phyloP scores from a whole-genome alignment of 305 asterid species.

The Lippia alba region DNA sequence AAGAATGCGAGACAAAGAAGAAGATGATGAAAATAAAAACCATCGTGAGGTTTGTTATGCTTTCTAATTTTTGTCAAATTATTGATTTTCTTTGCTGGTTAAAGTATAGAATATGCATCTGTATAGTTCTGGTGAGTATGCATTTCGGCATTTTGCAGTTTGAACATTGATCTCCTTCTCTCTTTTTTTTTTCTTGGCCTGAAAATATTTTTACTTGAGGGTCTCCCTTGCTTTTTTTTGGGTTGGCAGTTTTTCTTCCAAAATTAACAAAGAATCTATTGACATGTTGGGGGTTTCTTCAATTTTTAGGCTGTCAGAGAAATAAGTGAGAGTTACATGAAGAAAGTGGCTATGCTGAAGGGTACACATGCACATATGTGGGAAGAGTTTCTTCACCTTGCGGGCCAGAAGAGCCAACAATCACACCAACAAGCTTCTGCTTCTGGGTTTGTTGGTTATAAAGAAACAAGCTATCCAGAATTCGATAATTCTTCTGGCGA shows the following conservation, averaged over 20 bases:
- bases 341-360: conserved; percentile 61
- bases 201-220: conserved; percentile 8
- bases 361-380: conserved; percentile 75
- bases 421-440: conserved; percentile 54
- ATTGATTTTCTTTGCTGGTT: conserved; percentile 3
- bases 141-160: conserved; percentile 15
- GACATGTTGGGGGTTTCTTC: conserved; percentile 31
- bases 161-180: neutral
- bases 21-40: conserved; percentile 85
- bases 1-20: conserved; percentile 89
- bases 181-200: neutral
- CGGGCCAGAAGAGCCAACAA: conserved; percentile 72
- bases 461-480: conserved; percentile 54
- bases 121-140: conserved; percentile 1
- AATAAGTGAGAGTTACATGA: conserved; percentile 71
- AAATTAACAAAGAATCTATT: conserved; percentile 5
- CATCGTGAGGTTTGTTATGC: conserved; percentile 80
- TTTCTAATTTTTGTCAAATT: conserved; percentile 14
- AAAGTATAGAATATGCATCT: neutral
- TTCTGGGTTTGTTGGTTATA: conserved; percentile 64
- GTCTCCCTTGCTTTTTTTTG: conserved; percentile 18
- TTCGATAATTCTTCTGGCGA: conserved; percentile 56
- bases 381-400: conserved; percentile 83
- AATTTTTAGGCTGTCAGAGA: conserved; percentile 69
- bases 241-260: conserved; percentile 3